Evolutionary conservation across 108 stramenopile species (phyloP).

Genomic region (Nitzschia inconspicua): DNA sequence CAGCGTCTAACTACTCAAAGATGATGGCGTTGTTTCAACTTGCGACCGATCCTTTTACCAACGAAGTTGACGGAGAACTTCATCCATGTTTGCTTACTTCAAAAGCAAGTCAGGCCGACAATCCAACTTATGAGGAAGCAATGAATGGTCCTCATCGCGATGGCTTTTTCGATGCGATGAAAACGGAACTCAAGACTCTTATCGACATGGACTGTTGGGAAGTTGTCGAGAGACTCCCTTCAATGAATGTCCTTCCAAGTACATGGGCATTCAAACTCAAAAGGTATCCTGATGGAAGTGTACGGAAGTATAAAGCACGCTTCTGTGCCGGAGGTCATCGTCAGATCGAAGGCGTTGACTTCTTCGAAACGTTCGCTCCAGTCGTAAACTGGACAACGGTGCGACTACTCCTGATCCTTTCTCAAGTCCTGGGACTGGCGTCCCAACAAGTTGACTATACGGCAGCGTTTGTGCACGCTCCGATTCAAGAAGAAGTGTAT

Average conservation of each 20-base stretch:
- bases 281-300: conserved; percentile 26
- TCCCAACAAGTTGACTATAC: too few relatives aligned
- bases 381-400: too few relatives aligned
- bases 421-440: conserved; percentile 15
- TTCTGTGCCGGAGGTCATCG: conserved; percentile 30
- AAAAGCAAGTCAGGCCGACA: neutral
- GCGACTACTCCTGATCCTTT: conserved; percentile 24
- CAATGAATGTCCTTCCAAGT: conserved; percentile 4
- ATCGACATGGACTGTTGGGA: neutral
- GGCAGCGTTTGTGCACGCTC: too few relatives aligned
- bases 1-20: too few relatives aligned
- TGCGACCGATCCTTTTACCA: too few relatives aligned
- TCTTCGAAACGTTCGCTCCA: conserved; percentile 47
- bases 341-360: conserved; percentile 26
- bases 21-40: too few relatives aligned
- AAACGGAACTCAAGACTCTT: neutral
- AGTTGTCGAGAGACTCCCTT: neutral
- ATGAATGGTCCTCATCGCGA: too few relatives aligned
- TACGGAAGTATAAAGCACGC: conserved; percentile 44
- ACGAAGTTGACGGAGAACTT: too few relatives aligned
- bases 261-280: conserved; percentile 39
- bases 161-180: neutral
- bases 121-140: neutral
- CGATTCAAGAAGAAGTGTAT: neutral
- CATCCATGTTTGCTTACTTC: neutral